Evolutionary conservation across 1,284 basidiomycete species (phyloP), one percentile per base, ranked within the genome.

Genomic region (Mrakiaceae sp.): DNA sequence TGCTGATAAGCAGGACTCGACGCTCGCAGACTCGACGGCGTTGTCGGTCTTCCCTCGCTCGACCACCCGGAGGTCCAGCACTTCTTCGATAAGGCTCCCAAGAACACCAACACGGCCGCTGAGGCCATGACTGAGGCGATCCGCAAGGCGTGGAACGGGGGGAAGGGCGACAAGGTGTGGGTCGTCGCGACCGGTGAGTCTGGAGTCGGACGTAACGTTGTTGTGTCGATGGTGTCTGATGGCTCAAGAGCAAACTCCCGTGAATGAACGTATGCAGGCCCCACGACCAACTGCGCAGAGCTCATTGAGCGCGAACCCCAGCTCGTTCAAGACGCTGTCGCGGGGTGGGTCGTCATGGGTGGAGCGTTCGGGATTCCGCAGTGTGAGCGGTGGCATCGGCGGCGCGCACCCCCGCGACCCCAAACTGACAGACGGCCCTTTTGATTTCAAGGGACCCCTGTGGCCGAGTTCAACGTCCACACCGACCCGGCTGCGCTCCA

Each of bases 181-280:
- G 70, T 92, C 4, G 80, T 89, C 2, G 87, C 88, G 0, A 84
- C 81, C 5, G 89, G 89, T 0, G 86, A 88, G 3, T 83, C 88
- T 27, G 27, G 27, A 27, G 27, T 27, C 27, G 27, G 27, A 27
- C 27, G 27, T 27, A 27, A 27, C 27, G 27, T 27, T 27, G 27
- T 27, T 27, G 2, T 27, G 27, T 27, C 27, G 27, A 27, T 27
- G 27, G 27, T 27, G 27, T 27, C 27, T 27, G 27, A 27, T 27
- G 27, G 27, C 27, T 27, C 27, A 27, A 27, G 27, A 27, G 27
- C 27, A 27, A 27, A 27, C 2, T 27, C 27, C 27, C 27, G 27
- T 27, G 27, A 27, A 27, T 27, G 27, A 27, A 27, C 27, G 27
- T 27, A 27, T 27, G 27, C 27, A 27, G 27, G 27, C 27, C 27